Evolutionary conservation across 2,329 filamentous ascomycete species (phyloP).

Genomic region (Ophiocordyceps robertsii): DNA sequence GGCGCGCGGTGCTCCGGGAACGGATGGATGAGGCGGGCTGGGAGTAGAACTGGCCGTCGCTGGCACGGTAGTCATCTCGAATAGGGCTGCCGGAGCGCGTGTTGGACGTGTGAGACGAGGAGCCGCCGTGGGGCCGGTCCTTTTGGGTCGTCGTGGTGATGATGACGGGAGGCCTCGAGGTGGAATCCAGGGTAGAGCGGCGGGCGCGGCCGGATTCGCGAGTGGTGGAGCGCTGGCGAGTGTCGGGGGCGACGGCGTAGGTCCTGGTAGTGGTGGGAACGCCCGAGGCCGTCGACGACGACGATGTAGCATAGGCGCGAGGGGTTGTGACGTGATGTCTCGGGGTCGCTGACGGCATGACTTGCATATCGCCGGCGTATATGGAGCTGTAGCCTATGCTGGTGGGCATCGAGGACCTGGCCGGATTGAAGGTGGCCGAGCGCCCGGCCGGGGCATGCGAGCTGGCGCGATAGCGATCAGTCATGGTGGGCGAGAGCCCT

Average conservation of each 20-base stretch:
- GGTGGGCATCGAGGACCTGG: slow-evolving; percentile 39
- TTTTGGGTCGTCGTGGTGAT: slow-evolving; percentile 37
- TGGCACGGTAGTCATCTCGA: slow-evolving; percentile 37
- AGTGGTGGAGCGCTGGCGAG: slow-evolving; percentile 31
- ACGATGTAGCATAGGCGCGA: slow-evolving; percentile 16
- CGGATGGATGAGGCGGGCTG: slow-evolving; percentile 45
- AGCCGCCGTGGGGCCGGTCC: slow-evolving; percentile 22
- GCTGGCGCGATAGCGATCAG: slow-evolving; percentile 31
- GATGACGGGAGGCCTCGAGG: slow-evolving; percentile 38
- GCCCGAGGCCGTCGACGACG: slow-evolving; percentile 18
- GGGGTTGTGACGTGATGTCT: slow-evolving; percentile 19
- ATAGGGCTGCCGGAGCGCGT: slow-evolving; percentile 29
- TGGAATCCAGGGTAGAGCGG: slow-evolving; percentile 38
- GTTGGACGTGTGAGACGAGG: slow-evolving; percentile 24
- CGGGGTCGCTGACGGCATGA: slow-evolving; percentile 29
- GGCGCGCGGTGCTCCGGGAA: slow-evolving; percentile 31
- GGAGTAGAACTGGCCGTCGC: slow-evolving; percentile 37
- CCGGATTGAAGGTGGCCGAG: slow-evolving; percentile 32
- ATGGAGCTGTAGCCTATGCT: slow-evolving; percentile 34
- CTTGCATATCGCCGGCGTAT: slow-evolving; percentile 40
- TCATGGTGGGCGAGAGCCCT: slow-evolving; percentile 21
- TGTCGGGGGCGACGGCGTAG: slow-evolving; percentile 42
- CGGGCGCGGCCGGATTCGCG: slow-evolving; percentile 35
- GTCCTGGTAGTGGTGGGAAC: slow-evolving; percentile 35
- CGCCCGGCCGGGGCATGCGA: slow-evolving; percentile 22